Conservation (phyloP, 768 basidiomycete species). For the Psilocybe cubensis region DNA sequence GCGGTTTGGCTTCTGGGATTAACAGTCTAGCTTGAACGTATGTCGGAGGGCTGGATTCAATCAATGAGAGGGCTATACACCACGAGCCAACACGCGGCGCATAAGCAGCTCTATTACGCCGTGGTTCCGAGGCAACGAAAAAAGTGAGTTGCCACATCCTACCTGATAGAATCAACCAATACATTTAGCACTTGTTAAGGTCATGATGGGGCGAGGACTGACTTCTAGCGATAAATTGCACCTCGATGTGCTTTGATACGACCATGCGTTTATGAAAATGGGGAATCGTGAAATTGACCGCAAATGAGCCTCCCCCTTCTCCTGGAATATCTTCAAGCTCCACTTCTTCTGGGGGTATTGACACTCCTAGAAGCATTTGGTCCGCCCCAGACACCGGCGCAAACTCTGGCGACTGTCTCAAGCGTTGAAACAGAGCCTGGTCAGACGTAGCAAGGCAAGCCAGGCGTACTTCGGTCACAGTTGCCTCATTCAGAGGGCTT, state of each 20-base stretch:
- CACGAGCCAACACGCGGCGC: constrained; percentile 40
- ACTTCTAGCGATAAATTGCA: constrained; percentile 72
- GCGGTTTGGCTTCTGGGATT: constrained; percentile 12
- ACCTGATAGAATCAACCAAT: constrained; percentile 32
- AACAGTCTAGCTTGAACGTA: constrained; percentile 57
- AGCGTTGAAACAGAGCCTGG: constrained; percentile 61
- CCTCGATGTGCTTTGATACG: constrained; percentile 50
- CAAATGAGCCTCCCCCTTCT: constrained; percentile 58
- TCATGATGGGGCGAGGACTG: constrained; percentile 9
- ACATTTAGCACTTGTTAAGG: not conserved
- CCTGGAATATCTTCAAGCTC: constrained; percentile 52
- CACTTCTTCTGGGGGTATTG: constrained; percentile 54
- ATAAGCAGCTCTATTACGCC: not conserved
- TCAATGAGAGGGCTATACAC: constrained; percentile 54
- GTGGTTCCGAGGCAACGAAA: constrained; percentile 28
- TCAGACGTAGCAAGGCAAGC: constrained; percentile 70
- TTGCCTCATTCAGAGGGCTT: constrained; percentile 41
- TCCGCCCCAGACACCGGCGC: constrained; percentile 56
- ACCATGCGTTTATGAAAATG: constrained; percentile 77
- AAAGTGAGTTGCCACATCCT: constrained; percentile 63
- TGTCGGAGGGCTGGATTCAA: constrained; percentile 62
- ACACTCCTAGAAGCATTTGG: constrained; percentile 49
- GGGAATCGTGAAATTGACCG: constrained; percentile 50
- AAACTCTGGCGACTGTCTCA: constrained; percentile 56
- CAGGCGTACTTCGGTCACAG: constrained; percentile 62